phyloP scores from a whole-genome alignment of 2,329 filamentous ascomycete species.

The Falciphora oryzae region DNA sequence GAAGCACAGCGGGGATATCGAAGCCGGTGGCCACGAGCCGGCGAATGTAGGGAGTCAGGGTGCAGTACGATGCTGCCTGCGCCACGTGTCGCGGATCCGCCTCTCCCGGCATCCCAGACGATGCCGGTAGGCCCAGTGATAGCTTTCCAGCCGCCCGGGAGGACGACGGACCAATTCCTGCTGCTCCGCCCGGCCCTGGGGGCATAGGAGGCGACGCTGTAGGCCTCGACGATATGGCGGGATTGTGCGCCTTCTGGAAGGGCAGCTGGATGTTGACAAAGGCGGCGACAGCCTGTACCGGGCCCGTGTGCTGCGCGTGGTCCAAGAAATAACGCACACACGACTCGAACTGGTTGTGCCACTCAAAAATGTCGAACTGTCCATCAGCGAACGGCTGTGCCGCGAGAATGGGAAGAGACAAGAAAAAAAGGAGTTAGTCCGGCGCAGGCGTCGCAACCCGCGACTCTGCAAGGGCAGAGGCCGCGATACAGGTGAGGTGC shows the following conservation, averaged over 20 bases:
- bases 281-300: conserved; percentile 81
- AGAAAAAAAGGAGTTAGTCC: no score
- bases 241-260: conserved; percentile 60
- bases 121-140: no score
- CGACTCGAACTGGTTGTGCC: conserved; percentile 86
- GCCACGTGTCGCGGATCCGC: conserved; percentile 18
- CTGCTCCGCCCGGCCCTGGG: conserved; percentile 25
- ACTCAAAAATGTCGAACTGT: conserved; percentile 78
- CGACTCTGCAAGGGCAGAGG: neutral
- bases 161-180: neutral
- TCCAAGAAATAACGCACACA: conserved; percentile 91
- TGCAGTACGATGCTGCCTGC: conserved; percentile 41
- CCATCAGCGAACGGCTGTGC: conserved; percentile 39
- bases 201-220: conserved; percentile 27
- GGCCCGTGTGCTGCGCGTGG: conserved; percentile 74
- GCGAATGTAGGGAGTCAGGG: conserved; percentile 82
- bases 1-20: conserved; percentile 78
- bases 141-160: no score
- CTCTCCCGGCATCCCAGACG: conserved; percentile 16
- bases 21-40: conserved; percentile 88
- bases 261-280: conserved; percentile 90
- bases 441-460: neutral
- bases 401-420: neutral
- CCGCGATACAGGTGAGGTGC: neutral
- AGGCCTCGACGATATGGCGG: conserved; percentile 34